Evolutionary conservation across 495 filamentous ascomycete genomes (phyloP).

Genomic region (Lasiosphaeris hirsuta): DNA sequence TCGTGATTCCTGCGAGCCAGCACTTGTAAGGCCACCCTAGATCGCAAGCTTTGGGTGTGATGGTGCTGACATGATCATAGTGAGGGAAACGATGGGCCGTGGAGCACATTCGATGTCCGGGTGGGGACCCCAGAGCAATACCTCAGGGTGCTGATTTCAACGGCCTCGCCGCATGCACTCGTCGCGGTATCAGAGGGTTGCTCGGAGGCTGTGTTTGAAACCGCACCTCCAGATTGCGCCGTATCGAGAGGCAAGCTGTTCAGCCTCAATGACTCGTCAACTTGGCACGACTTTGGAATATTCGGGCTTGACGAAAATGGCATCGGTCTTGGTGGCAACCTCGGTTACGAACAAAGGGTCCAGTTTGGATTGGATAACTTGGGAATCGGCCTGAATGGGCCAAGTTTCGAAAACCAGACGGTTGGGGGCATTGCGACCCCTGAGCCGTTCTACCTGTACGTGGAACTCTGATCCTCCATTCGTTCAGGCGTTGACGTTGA

Average conservation of each 20-base stretch:
- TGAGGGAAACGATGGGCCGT: conserved; percentile 53
- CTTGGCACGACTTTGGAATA: conserved; percentile 41
- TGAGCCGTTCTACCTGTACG: conserved; percentile 50
- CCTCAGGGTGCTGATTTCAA: conserved; percentile 46
- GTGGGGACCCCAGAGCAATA: conserved; percentile 49
- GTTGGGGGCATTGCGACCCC: conserved; percentile 44
- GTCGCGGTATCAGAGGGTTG: conserved; percentile 36
- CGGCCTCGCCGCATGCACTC: conserved; percentile 43
- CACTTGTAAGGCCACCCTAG: conserved; percentile 12
- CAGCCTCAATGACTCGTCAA: conserved; percentile 46
- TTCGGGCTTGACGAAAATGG: conserved; percentile 24
- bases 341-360: conserved; percentile 41
- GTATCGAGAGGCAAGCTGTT: conserved; percentile 46
- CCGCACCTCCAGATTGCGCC: conserved; percentile 39
- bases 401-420: conserved; percentile 43
- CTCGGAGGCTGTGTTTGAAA: conserved; percentile 24
- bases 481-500: conserved; percentile 10
- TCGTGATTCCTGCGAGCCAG: conserved; percentile 33
- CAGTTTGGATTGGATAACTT: conserved; percentile 52
- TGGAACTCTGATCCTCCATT: background rate
- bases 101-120: conserved; percentile 49
- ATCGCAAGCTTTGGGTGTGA: background rate
- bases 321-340: conserved; percentile 39
- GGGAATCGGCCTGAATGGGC: conserved; percentile 44
- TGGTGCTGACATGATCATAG: conserved; percentile 28